Conservation (phyloP, 2,329 filamentous ascomycete species). For the Colletotrichum neosansevieriae region DNA sequence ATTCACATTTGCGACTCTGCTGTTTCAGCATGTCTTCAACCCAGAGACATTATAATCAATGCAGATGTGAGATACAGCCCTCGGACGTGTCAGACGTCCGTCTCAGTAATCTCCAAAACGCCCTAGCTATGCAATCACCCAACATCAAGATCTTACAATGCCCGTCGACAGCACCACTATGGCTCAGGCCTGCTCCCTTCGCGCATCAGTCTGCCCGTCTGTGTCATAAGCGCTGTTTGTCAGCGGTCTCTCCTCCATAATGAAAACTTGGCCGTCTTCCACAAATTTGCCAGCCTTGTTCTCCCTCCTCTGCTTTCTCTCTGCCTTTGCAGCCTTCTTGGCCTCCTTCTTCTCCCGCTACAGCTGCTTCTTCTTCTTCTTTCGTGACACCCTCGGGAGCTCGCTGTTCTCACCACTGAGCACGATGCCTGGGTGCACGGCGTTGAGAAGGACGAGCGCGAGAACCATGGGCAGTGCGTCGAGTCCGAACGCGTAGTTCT, state of each 20-base stretch:
- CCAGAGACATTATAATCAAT: slow-evolving; percentile 6
- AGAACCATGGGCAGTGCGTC: slow-evolving; percentile 70
- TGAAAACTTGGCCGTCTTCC: neutral
- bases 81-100: slow-evolving; percentile 13
- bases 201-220: slow-evolving; percentile 8
- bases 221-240: slow-evolving; percentile 14
- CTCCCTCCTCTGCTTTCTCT: slow-evolving; percentile 22
- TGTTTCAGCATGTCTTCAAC: slow-evolving; percentile 2
- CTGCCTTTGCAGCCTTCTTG: slow-evolving; percentile 8
- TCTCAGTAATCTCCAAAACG: slow-evolving; percentile 11
- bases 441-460: slow-evolving; percentile 55
- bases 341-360: slow-evolving; percentile 50
- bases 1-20: neutral
- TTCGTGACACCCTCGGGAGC: slow-evolving; percentile 55
- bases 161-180: neutral
- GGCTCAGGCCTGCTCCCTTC: neutral
- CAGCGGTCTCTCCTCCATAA: slow-evolving; percentile 1
- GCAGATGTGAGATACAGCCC: slow-evolving; percentile 1
- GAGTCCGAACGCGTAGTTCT: slow-evolving; percentile 62
- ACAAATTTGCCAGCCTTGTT: slow-evolving; percentile 3
- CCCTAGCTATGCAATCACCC: slow-evolving; percentile 14
- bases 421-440: slow-evolving; percentile 62
- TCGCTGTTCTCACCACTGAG: slow-evolving; percentile 59
- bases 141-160: slow-evolving; percentile 3
- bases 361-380: slow-evolving; percentile 58